Evolutionary conservation across 2,329 filamentous ascomycete genomes (phyloP).

Genomic region (Penicillium sp.): DNA sequence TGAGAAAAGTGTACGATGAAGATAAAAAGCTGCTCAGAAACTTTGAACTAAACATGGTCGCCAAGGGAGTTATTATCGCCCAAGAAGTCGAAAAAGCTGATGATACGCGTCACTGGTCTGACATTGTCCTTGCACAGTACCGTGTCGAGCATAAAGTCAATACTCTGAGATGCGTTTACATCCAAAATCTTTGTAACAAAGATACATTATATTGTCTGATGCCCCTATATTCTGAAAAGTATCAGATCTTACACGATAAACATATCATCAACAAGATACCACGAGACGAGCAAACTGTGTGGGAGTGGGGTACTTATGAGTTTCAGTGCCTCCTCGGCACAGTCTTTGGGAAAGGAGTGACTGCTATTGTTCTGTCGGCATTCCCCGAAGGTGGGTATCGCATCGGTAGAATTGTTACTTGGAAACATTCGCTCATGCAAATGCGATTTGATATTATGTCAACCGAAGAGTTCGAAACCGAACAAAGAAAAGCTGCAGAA

Average conservation of each 20-base stretch:
- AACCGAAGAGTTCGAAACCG: too few relatives aligned
- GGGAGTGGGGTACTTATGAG: background rate
- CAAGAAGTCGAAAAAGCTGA: background rate
- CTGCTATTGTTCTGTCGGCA: background rate
- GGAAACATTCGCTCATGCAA: background rate
- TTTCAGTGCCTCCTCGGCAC: background rate
- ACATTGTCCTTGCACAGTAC: background rate
- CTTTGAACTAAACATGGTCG: background rate
- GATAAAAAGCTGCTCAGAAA: too few relatives aligned
- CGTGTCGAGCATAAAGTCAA: background rate
- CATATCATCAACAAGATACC: background rate
- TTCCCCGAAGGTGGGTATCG: background rate
- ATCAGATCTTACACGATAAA: too few relatives aligned
- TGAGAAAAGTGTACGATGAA: too few relatives aligned
- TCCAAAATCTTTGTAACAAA: background rate
- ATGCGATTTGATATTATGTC: background rate
- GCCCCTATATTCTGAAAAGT: too few relatives aligned
- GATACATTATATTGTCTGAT: background rate
- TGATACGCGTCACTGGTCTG: background rate
- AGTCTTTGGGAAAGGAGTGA: background rate
- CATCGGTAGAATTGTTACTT: background rate
- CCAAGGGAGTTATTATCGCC: background rate
- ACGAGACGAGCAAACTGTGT: background rate
- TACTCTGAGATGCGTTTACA: background rate
- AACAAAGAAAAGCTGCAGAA: too few relatives aligned